Conservation (phyloP, 306 rosid genomes). For the Echinosophora koreensis region DNA sequence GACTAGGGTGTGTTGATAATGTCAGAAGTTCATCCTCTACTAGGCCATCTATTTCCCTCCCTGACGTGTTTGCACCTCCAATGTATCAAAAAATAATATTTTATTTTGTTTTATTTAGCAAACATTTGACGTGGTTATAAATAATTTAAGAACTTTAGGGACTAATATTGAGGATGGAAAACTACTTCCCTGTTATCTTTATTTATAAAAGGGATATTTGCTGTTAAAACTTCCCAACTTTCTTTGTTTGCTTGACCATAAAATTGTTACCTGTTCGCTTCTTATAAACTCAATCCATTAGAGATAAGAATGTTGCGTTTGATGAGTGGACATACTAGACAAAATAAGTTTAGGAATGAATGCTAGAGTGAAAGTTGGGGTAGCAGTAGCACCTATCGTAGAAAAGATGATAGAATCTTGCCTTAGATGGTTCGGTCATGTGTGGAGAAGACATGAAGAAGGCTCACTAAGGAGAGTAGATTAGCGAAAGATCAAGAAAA, state of each 20-base stretch:
- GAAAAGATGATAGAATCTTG: too few species aligned
- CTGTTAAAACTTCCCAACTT: not conserved
- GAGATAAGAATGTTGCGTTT: too few species aligned
- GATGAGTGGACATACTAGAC: too few species aligned
- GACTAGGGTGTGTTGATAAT: not conserved
- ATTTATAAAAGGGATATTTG: not conserved
- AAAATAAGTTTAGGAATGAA: too few species aligned
- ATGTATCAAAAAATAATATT: not conserved
- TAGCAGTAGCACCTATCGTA: too few species aligned
- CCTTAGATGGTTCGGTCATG: too few species aligned
- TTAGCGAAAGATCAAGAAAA: too few species aligned
- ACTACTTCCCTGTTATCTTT: not conserved
- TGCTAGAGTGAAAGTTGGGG: too few species aligned
- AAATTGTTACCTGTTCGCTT: not conserved
- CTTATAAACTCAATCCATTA: not conserved
- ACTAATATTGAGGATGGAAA: not conserved
- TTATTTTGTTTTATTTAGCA: not conserved
- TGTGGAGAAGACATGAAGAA: too few species aligned
- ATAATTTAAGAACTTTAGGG: not conserved
- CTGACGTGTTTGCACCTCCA: not conserved
- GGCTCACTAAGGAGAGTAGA: too few species aligned
- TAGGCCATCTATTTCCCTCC: not conserved
- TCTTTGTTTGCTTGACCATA: not conserved
- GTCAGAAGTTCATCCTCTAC: not conserved
- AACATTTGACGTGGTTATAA: not conserved